Base-by-base conservation (phyloP, 371 early-diverging fungal species). In the Apophysomyces ossiformis region DNA sequence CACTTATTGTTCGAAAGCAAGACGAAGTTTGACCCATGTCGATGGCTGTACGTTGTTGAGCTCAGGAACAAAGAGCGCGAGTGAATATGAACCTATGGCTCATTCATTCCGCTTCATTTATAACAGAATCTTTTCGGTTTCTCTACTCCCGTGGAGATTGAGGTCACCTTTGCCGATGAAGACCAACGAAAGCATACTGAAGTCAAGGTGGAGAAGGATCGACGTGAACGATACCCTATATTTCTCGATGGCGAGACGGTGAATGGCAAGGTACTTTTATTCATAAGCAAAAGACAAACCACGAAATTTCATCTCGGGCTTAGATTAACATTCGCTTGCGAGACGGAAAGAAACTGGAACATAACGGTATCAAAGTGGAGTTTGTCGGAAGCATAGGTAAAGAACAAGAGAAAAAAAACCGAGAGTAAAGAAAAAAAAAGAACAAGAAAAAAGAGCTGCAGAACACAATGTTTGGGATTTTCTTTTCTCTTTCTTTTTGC, bases 231-330 rank as follows among this genome's bases (percentile, higher is more conserved):
- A 63, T 91, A 90, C 63, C 98, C 99, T n/a, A 85, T 99, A 8
- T 99, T 94, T 75, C 93, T 96, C 76, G 99, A 99, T 76, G 98
- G 97, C 9, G 99, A 99, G 73, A 83, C 92, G 5, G 95, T 99
- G 26, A 67, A 84, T 18, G 99, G 99, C 68, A 96, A 95, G 89
- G 97, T 96, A 85, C 43, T 37, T 26, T 35, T 13, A 4, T 37
- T 12, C 12, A 44, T n/a, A 18, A 7, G 47, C 47, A 47, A 7
- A 9, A 21, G 7, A 18, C 35, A 50, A 50, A 47, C 13, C 9
- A 18, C 5, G 5, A 6, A 50, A 21, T 15, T 57, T 45, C 18
- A 58, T 58, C 35, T 46, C 41, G 13, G 37, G 2, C 5, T 15
- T 79, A 97, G 97, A 93, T 96, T 16, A 90, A 88, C 44, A 87